phyloP scores from a whole-genome alignment of 2,329 filamentous ascomycete species.

The Monosporascus sp. region DNA sequence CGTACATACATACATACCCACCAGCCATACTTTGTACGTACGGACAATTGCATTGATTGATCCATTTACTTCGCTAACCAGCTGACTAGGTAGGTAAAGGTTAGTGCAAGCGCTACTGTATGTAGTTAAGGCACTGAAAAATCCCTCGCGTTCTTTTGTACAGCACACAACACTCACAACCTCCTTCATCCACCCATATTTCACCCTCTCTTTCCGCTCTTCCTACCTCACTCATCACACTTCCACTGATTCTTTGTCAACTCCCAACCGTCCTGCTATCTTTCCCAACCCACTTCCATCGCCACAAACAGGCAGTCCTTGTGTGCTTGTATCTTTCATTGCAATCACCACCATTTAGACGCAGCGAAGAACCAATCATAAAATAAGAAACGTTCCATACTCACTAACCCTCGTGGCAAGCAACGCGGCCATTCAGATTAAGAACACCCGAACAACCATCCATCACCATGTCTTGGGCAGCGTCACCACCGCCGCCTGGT shows the following conservation, averaged over 20 bases:
- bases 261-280: background rate
- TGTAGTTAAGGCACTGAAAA: background rate
- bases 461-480: constrained; percentile 25
- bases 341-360: background rate
- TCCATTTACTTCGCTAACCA: too few species aligned
- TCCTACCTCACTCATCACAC: background rate
- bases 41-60: too few species aligned
- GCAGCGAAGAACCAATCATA: background rate
- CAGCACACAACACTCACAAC: background rate
- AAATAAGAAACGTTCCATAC: background rate
- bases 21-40: too few species aligned
- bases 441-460: constrained; percentile 2
- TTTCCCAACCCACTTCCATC: background rate
- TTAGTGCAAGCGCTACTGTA: too few species aligned
- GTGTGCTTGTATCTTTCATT: background rate
- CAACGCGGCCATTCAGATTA: background rate
- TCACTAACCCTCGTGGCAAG: background rate
- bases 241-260: background rate
- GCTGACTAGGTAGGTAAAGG: too few species aligned
- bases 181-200: background rate
- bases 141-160: background rate
- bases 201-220: background rate
- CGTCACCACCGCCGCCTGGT: constrained; percentile 20
- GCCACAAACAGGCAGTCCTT: background rate
- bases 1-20: too few species aligned